phyloP scores from a whole-genome alignment of 2,329 filamentous ascomycete species.

The Ophiostoma quercus region DNA sequence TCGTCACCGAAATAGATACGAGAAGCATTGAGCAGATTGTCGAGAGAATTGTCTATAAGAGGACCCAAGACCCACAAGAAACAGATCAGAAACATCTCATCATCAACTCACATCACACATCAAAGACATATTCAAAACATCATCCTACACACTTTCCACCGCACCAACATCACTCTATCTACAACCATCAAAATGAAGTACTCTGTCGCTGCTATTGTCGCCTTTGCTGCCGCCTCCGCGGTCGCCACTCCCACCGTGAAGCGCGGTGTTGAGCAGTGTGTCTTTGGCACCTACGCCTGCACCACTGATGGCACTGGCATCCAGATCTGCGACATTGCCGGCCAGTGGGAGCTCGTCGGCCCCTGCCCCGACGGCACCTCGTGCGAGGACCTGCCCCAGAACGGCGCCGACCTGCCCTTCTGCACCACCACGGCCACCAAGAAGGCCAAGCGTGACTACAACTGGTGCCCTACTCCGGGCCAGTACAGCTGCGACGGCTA shows the following conservation, averaged over 20 bases:
- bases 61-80: background rate
- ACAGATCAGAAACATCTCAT: background rate
- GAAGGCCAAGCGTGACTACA: constrained; percentile 27
- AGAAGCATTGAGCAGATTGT: background rate
- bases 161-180: background rate
- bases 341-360: constrained; percentile 30
- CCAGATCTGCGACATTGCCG: constrained; percentile 30
- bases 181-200: constrained; percentile 22
- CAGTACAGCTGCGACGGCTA: constrained; percentile 29
- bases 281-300: constrained; percentile 31
- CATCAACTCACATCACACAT: constrained; percentile 3
- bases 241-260: constrained; percentile 18
- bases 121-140: background rate
- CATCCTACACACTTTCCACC: background rate
- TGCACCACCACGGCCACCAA: constrained; percentile 25
- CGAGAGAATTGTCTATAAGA: background rate
- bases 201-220: constrained; percentile 16
- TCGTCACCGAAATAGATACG: too few species aligned
- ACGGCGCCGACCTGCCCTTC: constrained; percentile 30
- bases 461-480: constrained; percentile 28
- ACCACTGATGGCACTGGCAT: constrained; percentile 28
- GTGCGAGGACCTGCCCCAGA: constrained; percentile 28
- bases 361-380: constrained; percentile 29
- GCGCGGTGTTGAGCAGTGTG: constrained; percentile 23
- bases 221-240: constrained; percentile 19